Evolutionary conservation across 805 yeast species (phyloP).

Genomic region (Wickerhamia fluorescens): DNA sequence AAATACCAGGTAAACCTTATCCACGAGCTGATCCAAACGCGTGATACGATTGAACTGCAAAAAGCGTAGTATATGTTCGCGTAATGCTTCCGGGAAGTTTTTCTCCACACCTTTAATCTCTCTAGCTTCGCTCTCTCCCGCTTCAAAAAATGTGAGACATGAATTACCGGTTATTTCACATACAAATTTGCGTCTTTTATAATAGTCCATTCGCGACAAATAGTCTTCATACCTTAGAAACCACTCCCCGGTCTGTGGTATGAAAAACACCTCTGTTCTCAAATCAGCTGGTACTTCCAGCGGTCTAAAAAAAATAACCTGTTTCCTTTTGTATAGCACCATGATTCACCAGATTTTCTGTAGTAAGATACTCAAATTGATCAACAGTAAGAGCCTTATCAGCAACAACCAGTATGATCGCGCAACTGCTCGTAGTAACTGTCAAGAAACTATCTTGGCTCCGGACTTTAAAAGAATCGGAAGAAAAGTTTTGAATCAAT

Average conservation of each 20-base stretch:
- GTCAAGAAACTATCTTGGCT: no score
- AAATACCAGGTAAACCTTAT: constrained; percentile 71
- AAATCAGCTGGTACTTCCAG: constrained; percentile 50
- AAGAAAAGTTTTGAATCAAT: no score
- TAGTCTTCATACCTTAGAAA: constrained; percentile 72
- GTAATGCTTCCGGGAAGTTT: constrained; percentile 82
- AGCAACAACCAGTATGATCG: no score
- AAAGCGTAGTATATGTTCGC: constrained; percentile 84
- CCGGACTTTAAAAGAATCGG: no score
- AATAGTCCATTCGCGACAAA: constrained; percentile 63
- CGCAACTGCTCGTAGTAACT: no score
- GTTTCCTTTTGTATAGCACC: constrained; percentile 75
- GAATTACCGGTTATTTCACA: constrained; percentile 96
- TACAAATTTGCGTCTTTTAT: constrained; percentile 70
- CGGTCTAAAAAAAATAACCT: constrained; percentile 53
- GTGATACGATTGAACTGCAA: constrained; percentile 77
- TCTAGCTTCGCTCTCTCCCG: constrained; percentile 61
- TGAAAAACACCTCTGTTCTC: constrained; percentile 66
- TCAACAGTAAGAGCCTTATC: no score
- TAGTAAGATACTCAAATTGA: no score
- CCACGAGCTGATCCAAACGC: constrained; percentile 81
- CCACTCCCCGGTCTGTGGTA: constrained; percentile 86
- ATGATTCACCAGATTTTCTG: constrained; percentile 23
- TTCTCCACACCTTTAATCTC: constrained; percentile 59
- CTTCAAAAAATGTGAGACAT: constrained; percentile 85